A percentile compares a stretch with the other conserved stretches of the same genome.
These are phyloP conservation scores for Trametes cinnabarina DNA, from an alignment of 768 basidiomycete genomes.

Conservation along the genomic window DNA sequence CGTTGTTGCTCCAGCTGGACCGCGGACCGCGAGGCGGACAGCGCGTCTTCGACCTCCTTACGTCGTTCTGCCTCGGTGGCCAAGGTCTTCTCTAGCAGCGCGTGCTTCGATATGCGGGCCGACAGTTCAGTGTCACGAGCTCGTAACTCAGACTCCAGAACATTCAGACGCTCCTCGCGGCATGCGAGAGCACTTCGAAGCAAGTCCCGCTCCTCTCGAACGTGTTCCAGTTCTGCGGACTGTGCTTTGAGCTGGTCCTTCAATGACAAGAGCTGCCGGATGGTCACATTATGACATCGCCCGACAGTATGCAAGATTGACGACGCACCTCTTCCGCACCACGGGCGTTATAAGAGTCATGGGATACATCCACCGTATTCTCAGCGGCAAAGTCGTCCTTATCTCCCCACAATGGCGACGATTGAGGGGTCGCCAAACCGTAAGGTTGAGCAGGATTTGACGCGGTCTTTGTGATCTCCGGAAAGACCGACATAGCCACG, in stretches of 20 bases:
- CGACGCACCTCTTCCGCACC: not conserved
- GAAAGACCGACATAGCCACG: not conserved
- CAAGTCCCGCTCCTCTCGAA: constrained; percentile 9
- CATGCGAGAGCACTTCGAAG: not conserved
- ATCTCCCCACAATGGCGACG: constrained; percentile 3
- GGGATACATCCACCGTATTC: not conserved
- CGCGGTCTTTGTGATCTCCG: constrained; percentile 1
- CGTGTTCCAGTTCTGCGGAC: not conserved
- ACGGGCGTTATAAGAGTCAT: not conserved
- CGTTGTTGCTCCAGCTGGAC: not conserved
- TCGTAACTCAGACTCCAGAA: not conserved
- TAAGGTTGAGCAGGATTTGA: not conserved
- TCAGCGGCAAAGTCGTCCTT: not conserved
- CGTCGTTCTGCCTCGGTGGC: not conserved
- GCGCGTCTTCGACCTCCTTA: not conserved
- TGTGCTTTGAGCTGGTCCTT: not conserved
- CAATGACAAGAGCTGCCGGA: not conserved
- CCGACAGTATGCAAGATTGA: too few relatives aligned
- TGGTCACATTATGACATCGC: too few relatives aligned
- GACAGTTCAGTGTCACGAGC: not conserved
- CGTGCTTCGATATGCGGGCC: not conserved
- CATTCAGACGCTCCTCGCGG: not conserved
- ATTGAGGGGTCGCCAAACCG: constrained; percentile 8
- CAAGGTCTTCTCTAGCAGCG: not conserved
- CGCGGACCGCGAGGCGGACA: not conserved